These are phyloP conservation scores for Cladophialophora carrionii DNA, from an alignment of 2,329 filamentous ascomycete genomes.

Conservation along the genomic window DNA sequence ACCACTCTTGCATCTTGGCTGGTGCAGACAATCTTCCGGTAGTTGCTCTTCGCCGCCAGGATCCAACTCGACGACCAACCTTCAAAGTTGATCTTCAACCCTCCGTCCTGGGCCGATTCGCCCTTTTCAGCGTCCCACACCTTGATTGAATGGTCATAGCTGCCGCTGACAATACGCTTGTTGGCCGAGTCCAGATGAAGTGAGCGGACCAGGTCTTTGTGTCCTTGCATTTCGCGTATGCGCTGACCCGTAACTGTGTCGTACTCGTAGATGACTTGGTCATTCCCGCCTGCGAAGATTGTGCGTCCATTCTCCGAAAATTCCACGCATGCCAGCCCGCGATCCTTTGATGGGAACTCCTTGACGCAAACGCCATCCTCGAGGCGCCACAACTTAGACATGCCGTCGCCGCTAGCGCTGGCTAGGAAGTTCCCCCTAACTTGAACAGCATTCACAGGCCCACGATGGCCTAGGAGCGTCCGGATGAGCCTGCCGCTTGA, in stretches of 20 bases:
- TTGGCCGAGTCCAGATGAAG: slow-evolving; percentile 88
- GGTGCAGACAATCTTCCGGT: slow-evolving; percentile 89
- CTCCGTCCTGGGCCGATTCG: slow-evolving; percentile 75
- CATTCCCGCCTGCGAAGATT: slow-evolving; percentile 91
- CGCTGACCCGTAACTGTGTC: slow-evolving; percentile 88
- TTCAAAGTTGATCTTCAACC: slow-evolving; percentile 80
- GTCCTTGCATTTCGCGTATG: slow-evolving; percentile 77
- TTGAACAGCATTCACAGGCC: slow-evolving; percentile 95
- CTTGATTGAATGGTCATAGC: slow-evolving; percentile 94
- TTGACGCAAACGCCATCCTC: slow-evolving; percentile 84
- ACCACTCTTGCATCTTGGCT: slow-evolving; percentile 91
- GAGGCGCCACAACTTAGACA: slow-evolving; percentile 94
- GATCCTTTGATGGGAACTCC: slow-evolving; percentile 86
- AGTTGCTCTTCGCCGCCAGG: slow-evolving; percentile 91
- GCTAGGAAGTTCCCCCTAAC: slow-evolving; percentile 90
- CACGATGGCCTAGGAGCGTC: slow-evolving; percentile 80
- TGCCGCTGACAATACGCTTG: slow-evolving; percentile 83
- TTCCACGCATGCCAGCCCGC: slow-evolving; percentile 92
- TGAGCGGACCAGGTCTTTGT: slow-evolving; percentile 83
- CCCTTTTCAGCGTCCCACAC: slow-evolving; percentile 88
- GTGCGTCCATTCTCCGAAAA: slow-evolving; percentile 94
- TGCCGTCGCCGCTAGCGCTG: slow-evolving; percentile 89
- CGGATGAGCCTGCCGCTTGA: slow-evolving; percentile 74
- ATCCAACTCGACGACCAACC: slow-evolving; percentile 98
- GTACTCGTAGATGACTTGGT: slow-evolving; percentile 94